A percentile compares a stretch with the other conserved stretches of the same genome.
Evolutionary conservation across 352 stramenopile genomes (phyloP).

Genomic region (Phytophthora multivora): DNA sequence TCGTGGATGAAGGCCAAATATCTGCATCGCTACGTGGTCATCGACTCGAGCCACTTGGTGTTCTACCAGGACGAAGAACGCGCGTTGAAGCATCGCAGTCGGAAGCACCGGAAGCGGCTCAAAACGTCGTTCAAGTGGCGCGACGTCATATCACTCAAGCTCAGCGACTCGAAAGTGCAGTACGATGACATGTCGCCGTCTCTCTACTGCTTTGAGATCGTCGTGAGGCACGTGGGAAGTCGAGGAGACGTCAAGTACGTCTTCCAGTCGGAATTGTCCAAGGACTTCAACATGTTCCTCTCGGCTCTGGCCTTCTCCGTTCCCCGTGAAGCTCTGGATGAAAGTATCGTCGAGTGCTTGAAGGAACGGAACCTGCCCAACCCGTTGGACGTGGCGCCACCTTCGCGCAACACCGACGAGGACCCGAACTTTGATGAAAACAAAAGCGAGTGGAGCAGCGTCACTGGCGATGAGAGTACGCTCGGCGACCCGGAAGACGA

Average conservation of each 20-base stretch:
- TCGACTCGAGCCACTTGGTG: slow-evolving; percentile 72
- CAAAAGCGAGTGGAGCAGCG: slow-evolving; percentile 85
- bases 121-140: slow-evolving; percentile 79
- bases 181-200: slow-evolving; percentile 84
- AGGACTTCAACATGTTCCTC: slow-evolving; percentile 84
- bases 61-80: slow-evolving; percentile 87
- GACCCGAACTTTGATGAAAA: slow-evolving; percentile 61
- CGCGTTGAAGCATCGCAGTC: slow-evolving; percentile 78
- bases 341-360: slow-evolving; percentile 65
- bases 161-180: slow-evolving; percentile 79
- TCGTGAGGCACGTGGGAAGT: slow-evolving; percentile 55
- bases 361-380: slow-evolving; percentile 67
- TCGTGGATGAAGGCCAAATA: slow-evolving; percentile 78
- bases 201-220: slow-evolving; percentile 82
- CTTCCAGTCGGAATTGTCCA: slow-evolving; percentile 74
- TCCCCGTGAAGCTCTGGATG: slow-evolving; percentile 61
- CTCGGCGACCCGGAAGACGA: slow-evolving; percentile 80
- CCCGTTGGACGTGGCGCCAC: slow-evolving; percentile 44
- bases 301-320: slow-evolving; percentile 71
- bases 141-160: slow-evolving; percentile 58
- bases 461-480: slow-evolving; percentile 83
- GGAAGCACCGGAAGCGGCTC: slow-evolving; percentile 74
- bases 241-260: slow-evolving; percentile 74
- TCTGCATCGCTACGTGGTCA: slow-evolving; percentile 82
- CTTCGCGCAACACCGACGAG: slow-evolving; percentile 36